These are phyloP conservation scores for Saccharomycopsis fermentans DNA, from an alignment of 805 yeast genomes.

Conservation along the genomic window DNA sequence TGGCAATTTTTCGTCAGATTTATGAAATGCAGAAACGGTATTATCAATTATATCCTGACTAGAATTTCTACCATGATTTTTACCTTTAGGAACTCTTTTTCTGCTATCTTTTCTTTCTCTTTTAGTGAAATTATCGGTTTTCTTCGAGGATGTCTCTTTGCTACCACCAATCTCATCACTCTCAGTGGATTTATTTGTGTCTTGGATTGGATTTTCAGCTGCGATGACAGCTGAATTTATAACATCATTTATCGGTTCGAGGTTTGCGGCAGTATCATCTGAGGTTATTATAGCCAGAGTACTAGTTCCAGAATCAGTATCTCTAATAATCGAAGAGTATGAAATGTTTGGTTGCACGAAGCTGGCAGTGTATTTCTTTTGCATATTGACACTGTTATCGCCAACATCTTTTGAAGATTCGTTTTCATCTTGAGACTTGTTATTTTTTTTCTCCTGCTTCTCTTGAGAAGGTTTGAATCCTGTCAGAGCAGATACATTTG, in stretches of 20 bases:
- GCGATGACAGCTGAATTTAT: background rate
- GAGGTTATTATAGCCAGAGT: too few relatives aligned
- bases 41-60: background rate
- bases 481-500: too few relatives aligned
- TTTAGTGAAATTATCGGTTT: too few relatives aligned
- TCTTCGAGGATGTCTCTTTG: too few relatives aligned
- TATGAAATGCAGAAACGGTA: background rate
- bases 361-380: background rate
- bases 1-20: background rate
- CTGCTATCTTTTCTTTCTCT: background rate
- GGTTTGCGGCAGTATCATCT: background rate
- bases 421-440: background rate
- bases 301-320: background rate
- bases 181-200: too few relatives aligned
- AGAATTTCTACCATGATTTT: background rate
- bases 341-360: conserved; percentile 8
- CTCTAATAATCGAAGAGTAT: conserved; percentile 8
- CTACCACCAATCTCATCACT: too few relatives aligned
- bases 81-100: background rate
- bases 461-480: too few relatives aligned
- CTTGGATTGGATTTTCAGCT: background rate
- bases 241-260: background rate
- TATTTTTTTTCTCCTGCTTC: background rate
- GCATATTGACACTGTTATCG: background rate
- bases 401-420: background rate